Evolutionary conservation across 345 rosid genomes (phyloP).

Genomic region (Turritis glabra): DNA sequence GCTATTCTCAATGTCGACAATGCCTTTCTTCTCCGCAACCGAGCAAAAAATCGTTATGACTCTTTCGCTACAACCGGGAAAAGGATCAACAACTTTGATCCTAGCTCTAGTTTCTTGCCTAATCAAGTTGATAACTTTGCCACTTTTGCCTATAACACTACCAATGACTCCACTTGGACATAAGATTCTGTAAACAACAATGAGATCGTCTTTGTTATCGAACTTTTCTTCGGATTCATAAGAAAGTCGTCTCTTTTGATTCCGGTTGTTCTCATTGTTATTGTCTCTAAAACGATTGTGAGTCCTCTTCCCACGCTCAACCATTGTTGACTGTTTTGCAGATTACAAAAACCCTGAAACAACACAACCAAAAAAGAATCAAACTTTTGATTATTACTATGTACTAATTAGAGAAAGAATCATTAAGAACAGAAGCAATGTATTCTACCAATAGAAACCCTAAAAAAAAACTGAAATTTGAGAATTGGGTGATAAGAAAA

Average conservation of each 20-base stretch:
- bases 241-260: slow-evolving; percentile 61
- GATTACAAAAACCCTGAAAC: slow-evolving; percentile 18
- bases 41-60: slow-evolving; percentile 72
- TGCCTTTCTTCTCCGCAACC: slow-evolving; percentile 65
- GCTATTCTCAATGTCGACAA: slow-evolving; percentile 57
- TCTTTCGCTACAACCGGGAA: slow-evolving; percentile 73
- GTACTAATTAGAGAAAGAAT: not conserved
- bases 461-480: not conserved
- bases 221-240: slow-evolving; percentile 53
- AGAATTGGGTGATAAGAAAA: slow-evolving; percentile 7
- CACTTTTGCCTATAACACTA: slow-evolving; percentile 93
- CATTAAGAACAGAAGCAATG: not conserved
- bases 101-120: slow-evolving; percentile 92
- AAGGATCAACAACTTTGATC: slow-evolving; percentile 92
- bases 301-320: slow-evolving; percentile 72
- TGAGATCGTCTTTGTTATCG: slow-evolving; percentile 45
- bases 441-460: not conserved
- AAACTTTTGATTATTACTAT: not conserved
- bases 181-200: slow-evolving; percentile 78
- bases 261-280: slow-evolving; percentile 54
- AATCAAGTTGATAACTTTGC: slow-evolving; percentile 80
- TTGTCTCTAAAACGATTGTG: slow-evolving; percentile 54
- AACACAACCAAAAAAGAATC: not conserved
- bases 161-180: slow-evolving; percentile 91
- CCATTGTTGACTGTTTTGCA: slow-evolving; percentile 45